These are phyloP conservation scores for Polytrichum commune DNA, from an alignment of 225 moss, liverwort and hornwort species.

Conservation along the genomic window DNA sequence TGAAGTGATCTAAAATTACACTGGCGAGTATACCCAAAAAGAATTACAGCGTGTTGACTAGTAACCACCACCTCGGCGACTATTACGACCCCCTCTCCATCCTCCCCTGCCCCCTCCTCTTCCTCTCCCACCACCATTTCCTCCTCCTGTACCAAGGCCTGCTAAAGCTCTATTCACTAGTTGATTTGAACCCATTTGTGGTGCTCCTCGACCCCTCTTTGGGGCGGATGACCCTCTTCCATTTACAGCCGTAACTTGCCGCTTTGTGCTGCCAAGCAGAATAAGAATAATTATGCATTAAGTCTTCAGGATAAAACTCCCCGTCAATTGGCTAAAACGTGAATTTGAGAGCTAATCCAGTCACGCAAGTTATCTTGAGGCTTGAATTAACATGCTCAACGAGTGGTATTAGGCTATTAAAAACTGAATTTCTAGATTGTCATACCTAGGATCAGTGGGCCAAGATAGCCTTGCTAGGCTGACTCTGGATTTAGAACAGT, in stretches of 20 bases:
- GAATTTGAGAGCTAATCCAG: no score
- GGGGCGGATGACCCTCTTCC: conserved; percentile 58
- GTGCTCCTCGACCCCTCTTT: conserved; percentile 76
- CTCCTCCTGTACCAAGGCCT: conserved; percentile 71
- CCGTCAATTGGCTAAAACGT: no score
- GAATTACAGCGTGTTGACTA: not conserved
- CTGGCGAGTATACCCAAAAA: not conserved
- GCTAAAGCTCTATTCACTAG: conserved; percentile 94
- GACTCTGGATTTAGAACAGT: no score
- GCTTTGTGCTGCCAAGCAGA: conserved; percentile 54
- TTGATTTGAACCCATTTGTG: conserved; percentile 60
- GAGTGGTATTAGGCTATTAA: no score
- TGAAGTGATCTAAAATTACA: conserved; percentile 12
- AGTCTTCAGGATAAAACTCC: no score
- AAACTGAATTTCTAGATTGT: no score
- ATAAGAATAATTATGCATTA: no score
- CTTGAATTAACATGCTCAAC: no score
- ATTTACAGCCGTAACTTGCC: conserved; percentile 58
- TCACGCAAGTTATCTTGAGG: no score
- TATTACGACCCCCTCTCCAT: conserved; percentile 56
- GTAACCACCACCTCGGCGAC: conserved; percentile 30
- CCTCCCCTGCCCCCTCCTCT: conserved; percentile 63
- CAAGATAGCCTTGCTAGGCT: no score
- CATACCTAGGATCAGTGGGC: no score
- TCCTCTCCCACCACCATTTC: conserved; percentile 63